These are phyloP conservation scores for Saitoella complicata DNA, from an alignment of 805 yeast species.

Conservation along the genomic window DNA sequence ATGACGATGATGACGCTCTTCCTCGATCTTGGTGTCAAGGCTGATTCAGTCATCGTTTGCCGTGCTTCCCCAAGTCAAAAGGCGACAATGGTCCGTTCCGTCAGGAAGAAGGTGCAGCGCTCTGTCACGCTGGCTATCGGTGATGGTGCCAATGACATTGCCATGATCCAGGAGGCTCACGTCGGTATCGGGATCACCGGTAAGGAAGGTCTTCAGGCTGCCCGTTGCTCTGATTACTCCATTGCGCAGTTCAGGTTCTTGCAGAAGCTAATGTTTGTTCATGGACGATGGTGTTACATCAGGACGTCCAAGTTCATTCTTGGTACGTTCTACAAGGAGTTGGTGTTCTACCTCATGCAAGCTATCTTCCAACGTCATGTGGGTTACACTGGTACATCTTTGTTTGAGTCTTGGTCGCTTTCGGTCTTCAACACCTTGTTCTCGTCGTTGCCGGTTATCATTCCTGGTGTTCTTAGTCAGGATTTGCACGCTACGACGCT, in stretches of 20 bases:
- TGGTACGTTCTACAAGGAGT: constrained; percentile 88
- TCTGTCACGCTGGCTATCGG: constrained; percentile 91
- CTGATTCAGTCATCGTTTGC: constrained; percentile 86
- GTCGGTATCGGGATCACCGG: constrained; percentile 97
- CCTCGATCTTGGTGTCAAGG: constrained; percentile 67
- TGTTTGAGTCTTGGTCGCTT: constrained; percentile 90
- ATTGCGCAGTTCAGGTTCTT: constrained; percentile 86
- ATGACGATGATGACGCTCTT: constrained; percentile 56
- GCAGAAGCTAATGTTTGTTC: constrained; percentile 69
- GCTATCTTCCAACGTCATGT: constrained; percentile 73
- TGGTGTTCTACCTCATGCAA: constrained; percentile 78
- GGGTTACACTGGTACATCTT: constrained; percentile 78
- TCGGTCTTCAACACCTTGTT: constrained; percentile 95
- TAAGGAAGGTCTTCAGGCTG: constrained; percentile 92
- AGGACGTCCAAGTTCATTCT: constrained; percentile 83
- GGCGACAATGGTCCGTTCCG: constrained; percentile 69
- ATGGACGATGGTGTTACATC: constrained; percentile 89
- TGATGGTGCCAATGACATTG: constrained; percentile 98
- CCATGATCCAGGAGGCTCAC: constrained; percentile 98
- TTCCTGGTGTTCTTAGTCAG: constrained; percentile 89
- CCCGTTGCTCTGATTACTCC: constrained; percentile 84
- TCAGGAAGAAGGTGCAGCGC: constrained; percentile 49
- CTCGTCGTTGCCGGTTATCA: constrained; percentile 79
- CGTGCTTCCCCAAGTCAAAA: constrained; percentile 96
- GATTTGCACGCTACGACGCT: constrained; percentile 80